These are phyloP conservation scores for Aspergillus bertholletiae DNA, from an alignment of 495 filamentous ascomycete genomes.

Conservation along the genomic window DNA sequence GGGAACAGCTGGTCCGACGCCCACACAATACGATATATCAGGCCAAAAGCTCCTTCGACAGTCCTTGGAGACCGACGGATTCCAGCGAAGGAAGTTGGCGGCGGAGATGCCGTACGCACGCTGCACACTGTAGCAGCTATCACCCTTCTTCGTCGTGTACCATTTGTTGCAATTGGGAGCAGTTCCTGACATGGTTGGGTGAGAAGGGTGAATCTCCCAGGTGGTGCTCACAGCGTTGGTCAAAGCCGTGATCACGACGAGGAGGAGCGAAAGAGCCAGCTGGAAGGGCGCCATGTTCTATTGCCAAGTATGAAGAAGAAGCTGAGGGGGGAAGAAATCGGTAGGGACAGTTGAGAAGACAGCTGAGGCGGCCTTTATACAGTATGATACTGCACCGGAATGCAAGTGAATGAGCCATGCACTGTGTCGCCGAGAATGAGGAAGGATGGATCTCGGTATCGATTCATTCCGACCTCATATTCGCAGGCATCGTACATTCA, in stretches of 20 bases:
- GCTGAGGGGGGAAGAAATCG: too few relatives aligned
- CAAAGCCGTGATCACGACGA: not conserved
- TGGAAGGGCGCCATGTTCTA: not conserved
- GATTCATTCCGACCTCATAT: too few relatives aligned
- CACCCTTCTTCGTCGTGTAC: constrained; percentile 18
- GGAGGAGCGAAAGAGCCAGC: not conserved
- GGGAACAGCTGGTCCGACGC: constrained; percentile 1
- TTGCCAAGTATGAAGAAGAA: too few relatives aligned
- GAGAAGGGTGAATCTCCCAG: constrained; percentile 5
- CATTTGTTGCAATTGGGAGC: constrained; percentile 16
- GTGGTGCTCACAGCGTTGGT: not conserved
- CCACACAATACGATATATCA: constrained; percentile 12
- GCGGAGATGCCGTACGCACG: constrained; percentile 8
- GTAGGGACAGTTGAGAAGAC: too few relatives aligned
- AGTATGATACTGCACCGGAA: too few relatives aligned
- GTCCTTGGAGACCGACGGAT: constrained; percentile 18
- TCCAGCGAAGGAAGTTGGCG: constrained; percentile 20
- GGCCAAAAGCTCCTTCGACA: constrained; percentile 14
- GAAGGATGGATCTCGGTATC: too few relatives aligned
- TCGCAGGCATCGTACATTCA: too few relatives aligned
- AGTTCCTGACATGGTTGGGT: constrained; percentile 13
- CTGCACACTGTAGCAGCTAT: constrained; percentile 15
- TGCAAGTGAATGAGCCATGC: too few relatives aligned
- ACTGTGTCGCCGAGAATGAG: too few relatives aligned
- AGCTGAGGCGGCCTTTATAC: too few relatives aligned